Evolutionary conservation across 805 yeast genomes (phyloP), one percentile per base, ranked within the genome.

Genomic region (Zygosaccharomyces siamensis): DNA sequence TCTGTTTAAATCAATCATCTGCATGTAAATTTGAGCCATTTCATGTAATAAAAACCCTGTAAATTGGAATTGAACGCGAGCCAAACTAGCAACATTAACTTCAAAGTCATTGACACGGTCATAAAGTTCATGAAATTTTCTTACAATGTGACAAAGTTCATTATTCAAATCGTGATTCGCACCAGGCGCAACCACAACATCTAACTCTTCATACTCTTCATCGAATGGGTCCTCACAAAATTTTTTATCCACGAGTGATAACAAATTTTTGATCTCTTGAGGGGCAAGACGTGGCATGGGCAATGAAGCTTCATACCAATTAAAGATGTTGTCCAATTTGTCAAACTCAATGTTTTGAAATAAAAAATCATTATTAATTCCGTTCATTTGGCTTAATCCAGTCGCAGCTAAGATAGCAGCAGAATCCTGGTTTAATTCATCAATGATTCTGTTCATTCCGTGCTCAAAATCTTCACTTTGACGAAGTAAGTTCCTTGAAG

Each of bases 321-420:
- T 59, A 27, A 65, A 65, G 3, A 66, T 53, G 44, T 60, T 55
- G 21, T 62, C 64, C 10, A 64, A 42, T 18, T 62, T 43, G 40
- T 64, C 64, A 43, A 66, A 66, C 36, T 62, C 61, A 16, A 66
- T 64, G 48, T 60, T 61, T 27, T 65, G 67, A 26, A 62, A 60
- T 12, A 60, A 53, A 31, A 62, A 56, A 43, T 65, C 68, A 40
- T 58, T 63, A 36, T 59, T 59, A 30, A 57, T 39, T 7, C 62
- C 68, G 39, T 63, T 61, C 40, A 63, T 48, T 36, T 63, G 68
- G 28, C 60, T 62, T 5, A 63, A 38, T 4, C 68, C 66, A 1
- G 69, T 59, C 4, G 70, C 70, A 1, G 69, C 66, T 28, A 66
- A 46, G 14, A 66, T 62, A 1, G 70, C 69, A 4, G 67, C 63